Percentiles rank a stretch among this genome's conserved stretches.
Evolutionary conservation across 2,329 filamentous ascomycete species (phyloP).

Genomic region (Aspergillus awamori): DNA sequence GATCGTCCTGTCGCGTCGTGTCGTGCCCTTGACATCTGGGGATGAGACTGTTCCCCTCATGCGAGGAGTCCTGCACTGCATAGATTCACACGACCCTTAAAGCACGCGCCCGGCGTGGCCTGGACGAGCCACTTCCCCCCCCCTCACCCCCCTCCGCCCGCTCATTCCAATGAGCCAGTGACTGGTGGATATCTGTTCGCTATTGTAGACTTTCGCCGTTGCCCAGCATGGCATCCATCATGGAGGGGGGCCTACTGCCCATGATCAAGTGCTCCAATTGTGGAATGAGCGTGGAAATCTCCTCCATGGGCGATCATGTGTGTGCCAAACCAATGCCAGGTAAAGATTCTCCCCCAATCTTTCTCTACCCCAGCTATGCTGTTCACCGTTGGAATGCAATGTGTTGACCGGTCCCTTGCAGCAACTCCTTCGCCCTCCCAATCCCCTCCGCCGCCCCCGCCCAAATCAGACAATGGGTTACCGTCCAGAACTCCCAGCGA

Average conservation of each 20-base stretch:
- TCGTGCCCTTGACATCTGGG: neutral
- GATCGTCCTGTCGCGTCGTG: slow-evolving; percentile 1
- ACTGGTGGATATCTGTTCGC: slow-evolving; percentile 9
- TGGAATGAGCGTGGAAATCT: slow-evolving; percentile 76
- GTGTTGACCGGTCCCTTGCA: slow-evolving; percentile 13
- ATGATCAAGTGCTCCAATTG: slow-evolving; percentile 88
- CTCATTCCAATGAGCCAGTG: slow-evolving; percentile 18
- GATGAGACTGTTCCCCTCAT: neutral
- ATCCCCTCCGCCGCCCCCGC: slow-evolving; percentile 31
- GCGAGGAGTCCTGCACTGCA: neutral
- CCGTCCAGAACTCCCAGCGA: slow-evolving; percentile 27
- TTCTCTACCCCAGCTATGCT: neutral
- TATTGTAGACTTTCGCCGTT: slow-evolving; percentile 45
- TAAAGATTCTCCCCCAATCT: slow-evolving; percentile 25
- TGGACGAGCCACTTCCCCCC: neutral
- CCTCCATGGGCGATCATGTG: slow-evolving; percentile 81
- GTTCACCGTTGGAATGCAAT: neutral
- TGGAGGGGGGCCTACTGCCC: slow-evolving; percentile 71
- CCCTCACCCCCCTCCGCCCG: neutral
- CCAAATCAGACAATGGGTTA: slow-evolving; percentile 31
- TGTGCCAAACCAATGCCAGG: slow-evolving; percentile 57
- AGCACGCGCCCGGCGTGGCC: neutral
- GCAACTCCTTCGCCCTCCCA: slow-evolving; percentile 18
- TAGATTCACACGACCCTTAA: neutral
- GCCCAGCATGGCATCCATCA: slow-evolving; percentile 37